phyloP scores from a whole-genome alignment of 2,329 filamentous ascomycete species.

The Colletotrichum destructivum region DNA sequence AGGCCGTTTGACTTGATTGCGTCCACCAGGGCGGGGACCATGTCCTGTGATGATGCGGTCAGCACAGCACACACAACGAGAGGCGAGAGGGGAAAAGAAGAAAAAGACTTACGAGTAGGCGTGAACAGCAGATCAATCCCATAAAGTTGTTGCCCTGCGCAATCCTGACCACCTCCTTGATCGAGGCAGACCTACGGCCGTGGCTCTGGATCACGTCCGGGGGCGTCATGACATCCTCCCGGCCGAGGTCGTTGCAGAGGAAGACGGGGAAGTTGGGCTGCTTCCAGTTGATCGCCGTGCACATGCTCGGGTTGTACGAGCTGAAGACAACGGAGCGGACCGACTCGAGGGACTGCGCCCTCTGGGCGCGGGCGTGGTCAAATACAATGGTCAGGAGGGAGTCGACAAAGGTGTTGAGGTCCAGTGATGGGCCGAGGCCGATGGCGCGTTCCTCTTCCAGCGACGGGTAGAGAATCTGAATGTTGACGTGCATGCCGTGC shows the following conservation, averaged over 20 bases:
- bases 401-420: slow-evolving; percentile 91
- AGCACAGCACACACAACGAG: slow-evolving; percentile 13
- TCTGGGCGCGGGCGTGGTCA: slow-evolving; percentile 83
- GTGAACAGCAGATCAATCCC: slow-evolving; percentile 92
- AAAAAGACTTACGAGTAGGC: slow-evolving; percentile 78
- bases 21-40: slow-evolving; percentile 92
- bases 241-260: slow-evolving; percentile 91
- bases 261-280: slow-evolving; percentile 98
- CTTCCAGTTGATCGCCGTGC: slow-evolving; percentile 98
- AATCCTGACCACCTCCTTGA: slow-evolving; percentile 95
- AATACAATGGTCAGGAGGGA: slow-evolving; percentile 88
- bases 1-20: slow-evolving; percentile 95
- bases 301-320: slow-evolving; percentile 91
- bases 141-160: slow-evolving; percentile 98
- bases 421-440: slow-evolving; percentile 80
- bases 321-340: slow-evolving; percentile 94
- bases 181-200: slow-evolving; percentile 83
- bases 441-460: slow-evolving; percentile 78
- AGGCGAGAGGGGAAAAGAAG: too few relatives aligned
- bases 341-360: slow-evolving; percentile 77
- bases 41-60: slow-evolving; percentile 72
- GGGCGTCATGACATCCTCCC: slow-evolving; percentile 63
- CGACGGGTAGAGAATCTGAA: slow-evolving; percentile 93
- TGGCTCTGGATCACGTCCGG: slow-evolving; percentile 64
- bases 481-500: slow-evolving; percentile 85